Evolutionary conservation across 345 rosid species (phyloP), one percentile per base, ranked within the genome.

Genomic region (Camelina sativa): DNA sequence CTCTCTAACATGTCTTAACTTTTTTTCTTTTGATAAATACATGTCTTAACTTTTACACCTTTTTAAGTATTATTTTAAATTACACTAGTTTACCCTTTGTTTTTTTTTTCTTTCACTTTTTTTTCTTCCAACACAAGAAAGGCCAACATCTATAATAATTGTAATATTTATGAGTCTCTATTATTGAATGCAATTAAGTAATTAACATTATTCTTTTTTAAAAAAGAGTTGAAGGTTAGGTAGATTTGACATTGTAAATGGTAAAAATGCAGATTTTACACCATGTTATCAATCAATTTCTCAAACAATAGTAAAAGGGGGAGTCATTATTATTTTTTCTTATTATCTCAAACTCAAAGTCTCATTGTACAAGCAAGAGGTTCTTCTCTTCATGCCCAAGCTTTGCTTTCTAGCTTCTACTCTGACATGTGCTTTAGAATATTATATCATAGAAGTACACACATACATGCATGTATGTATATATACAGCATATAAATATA

Each of bases 371-470:
- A 83, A 75, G 80, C 83, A 70, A 80, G 84, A 84, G 84, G 89
- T 87, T 84, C 90, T 83, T 87, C 91, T 83, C 94, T 90, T 92
- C 79, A 76, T 73, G 77, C 13, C 82, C 89, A 90, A 90, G 94
- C 85, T 81, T 86, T 85, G 80, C 78, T 83, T 87, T 75, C 67
- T 79, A 69, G 62, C 62, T 73, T 50, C 82, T 76, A 64, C 80
- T 66, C 80, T 72, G 59, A 86, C 86, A 81, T 77, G 65, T 71
- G 81, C 85, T 79, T 78, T 69, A 72, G 77, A 65, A 78, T 78
- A 72, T 66, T 58, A 44, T 72, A 71, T 19, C 67, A 51, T 41
- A 78, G 2, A 44, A 52, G 48, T 72, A 77, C 72, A 28, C 37
- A 76, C 25, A 71, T 71, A 71, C 80, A 71, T 71, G 52, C 80